Conservation (phyloP, 306 rosid species). For the Begonia peltatifolia region DNA sequence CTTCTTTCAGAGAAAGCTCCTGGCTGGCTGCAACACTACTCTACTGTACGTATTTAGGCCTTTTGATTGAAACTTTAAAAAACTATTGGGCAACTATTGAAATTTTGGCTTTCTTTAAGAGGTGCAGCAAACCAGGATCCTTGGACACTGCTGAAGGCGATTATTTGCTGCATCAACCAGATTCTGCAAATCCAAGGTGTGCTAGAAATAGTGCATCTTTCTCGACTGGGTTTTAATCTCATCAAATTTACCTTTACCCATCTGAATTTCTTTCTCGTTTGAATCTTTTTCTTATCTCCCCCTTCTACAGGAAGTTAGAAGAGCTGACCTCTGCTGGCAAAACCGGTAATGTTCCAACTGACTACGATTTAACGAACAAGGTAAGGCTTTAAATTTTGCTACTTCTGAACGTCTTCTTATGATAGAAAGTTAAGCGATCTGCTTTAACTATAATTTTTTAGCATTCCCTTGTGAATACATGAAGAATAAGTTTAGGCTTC, state of each 20-base stretch:
- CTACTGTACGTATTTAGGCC: conserved; percentile 27
- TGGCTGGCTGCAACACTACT: conserved; percentile 28
- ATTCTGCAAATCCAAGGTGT: conserved; percentile 26
- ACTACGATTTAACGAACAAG: conserved; percentile 20
- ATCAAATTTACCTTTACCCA: too few relatives aligned
- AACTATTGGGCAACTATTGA: too few relatives aligned
- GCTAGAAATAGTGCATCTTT: conserved; percentile 1
- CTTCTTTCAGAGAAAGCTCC: conserved; percentile 47
- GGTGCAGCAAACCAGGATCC: too few relatives aligned
- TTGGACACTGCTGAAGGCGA: too few relatives aligned
- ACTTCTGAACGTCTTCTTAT: too few relatives aligned
- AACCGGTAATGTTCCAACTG: conserved; percentile 9
- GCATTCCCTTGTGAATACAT: too few relatives aligned
- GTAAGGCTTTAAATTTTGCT: conserved; percentile 4
- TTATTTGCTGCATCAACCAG: conserved; percentile 9
- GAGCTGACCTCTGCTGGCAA: conserved; percentile 16
- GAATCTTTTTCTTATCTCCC: not conserved
- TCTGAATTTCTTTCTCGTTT: too few relatives aligned
- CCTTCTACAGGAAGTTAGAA: conserved; percentile 8
- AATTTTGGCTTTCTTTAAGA: too few relatives aligned
- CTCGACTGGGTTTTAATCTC: not conserved
- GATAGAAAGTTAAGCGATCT: too few relatives aligned
- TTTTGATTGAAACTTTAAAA: too few relatives aligned
- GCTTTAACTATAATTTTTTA: too few relatives aligned
- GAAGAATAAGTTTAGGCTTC: too few relatives aligned